phyloP scores from a whole-genome alignment of 169 alveolate species.

The Condylostoma magnum region DNA sequence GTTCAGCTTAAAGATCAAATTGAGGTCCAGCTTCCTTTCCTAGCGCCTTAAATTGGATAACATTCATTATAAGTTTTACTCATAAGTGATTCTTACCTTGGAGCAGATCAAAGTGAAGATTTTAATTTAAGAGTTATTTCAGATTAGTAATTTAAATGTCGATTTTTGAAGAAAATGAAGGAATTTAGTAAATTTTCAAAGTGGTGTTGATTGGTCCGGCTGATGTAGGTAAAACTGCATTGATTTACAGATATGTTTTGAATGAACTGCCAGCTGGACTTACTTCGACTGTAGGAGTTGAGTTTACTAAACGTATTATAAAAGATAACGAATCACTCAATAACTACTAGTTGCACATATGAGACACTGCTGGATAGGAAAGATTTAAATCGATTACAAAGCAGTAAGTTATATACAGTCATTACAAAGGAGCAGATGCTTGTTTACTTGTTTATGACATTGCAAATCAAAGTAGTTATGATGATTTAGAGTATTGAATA shows the following conservation, averaged over 20 bases:
- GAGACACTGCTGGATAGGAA: slow-evolving; percentile 68
- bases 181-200: no score
- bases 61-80: slow-evolving; percentile 62
- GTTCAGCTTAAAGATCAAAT: slow-evolving; percentile 60
- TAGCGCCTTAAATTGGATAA: slow-evolving; percentile 62
- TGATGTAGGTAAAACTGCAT: slow-evolving; percentile 46
- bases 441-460: slow-evolving; percentile 44
- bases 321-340: slow-evolving; percentile 4
- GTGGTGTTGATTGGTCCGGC: slow-evolving; percentile 39
- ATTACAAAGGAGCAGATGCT: slow-evolving; percentile 47
- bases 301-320: slow-evolving; percentile 34
- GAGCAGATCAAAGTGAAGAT: slow-evolving; percentile 67
- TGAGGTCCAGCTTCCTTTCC: slow-evolving; percentile 48
- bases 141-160: background rate
- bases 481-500: background rate
- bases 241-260: slow-evolving; percentile 34
- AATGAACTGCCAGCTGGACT: slow-evolving; percentile 30
- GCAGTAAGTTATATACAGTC: no score
- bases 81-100: slow-evolving; percentile 77
- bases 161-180: no score
- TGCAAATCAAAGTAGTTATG: background rate
- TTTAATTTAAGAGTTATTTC: slow-evolving; percentile 17
- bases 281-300: slow-evolving; percentile 48
- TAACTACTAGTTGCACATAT: slow-evolving; percentile 33
- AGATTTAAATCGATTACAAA: slow-evolving; percentile 44